Evolutionary conservation across 75 land plant genomes (phyloP).

Genomic region (Azolla pinnata): DNA sequence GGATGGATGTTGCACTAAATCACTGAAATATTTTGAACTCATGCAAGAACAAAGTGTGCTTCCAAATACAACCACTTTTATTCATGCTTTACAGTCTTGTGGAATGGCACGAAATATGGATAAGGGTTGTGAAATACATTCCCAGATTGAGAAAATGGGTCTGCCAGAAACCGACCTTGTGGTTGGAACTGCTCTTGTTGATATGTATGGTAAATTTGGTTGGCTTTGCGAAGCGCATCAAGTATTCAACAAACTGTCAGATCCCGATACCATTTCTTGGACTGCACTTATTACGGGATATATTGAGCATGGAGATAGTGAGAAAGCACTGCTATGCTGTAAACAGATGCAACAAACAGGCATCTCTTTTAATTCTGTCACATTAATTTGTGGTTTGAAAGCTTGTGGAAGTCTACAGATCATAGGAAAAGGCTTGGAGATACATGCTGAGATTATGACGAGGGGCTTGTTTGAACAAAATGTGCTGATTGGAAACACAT

Average conservation of each 20-base stretch:
- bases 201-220: conserved; percentile 1
- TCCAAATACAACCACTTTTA: conserved; percentile 35
- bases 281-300: conserved; percentile 7
- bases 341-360: conserved; percentile 6
- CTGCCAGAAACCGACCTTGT: neutral
- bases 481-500: conserved; percentile 8
- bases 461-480: conserved; percentile 13
- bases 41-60: conserved; percentile 14
- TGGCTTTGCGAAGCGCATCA: neutral
- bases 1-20: conserved; percentile 19
- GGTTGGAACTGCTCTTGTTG: conserved; percentile 8
- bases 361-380: neutral
- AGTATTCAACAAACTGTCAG: conserved; percentile 2
- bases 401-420: conserved; percentile 2
- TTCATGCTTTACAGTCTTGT: conserved; percentile 29
- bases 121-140: conserved; percentile 8
- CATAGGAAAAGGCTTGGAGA: conserved; percentile 14
- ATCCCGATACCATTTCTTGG: conserved; percentile 5
- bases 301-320: neutral
- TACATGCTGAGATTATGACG: conserved; percentile 16
- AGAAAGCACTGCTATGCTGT: neutral
- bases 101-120: conserved; percentile 18
- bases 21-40: conserved; percentile 28
- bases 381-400: conserved; percentile 3
- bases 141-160: neutral